These are phyloP conservation scores for Kluyveromyces marxianus DNA, from an alignment of 1,139 yeast species.

Conservation along the genomic window DNA sequence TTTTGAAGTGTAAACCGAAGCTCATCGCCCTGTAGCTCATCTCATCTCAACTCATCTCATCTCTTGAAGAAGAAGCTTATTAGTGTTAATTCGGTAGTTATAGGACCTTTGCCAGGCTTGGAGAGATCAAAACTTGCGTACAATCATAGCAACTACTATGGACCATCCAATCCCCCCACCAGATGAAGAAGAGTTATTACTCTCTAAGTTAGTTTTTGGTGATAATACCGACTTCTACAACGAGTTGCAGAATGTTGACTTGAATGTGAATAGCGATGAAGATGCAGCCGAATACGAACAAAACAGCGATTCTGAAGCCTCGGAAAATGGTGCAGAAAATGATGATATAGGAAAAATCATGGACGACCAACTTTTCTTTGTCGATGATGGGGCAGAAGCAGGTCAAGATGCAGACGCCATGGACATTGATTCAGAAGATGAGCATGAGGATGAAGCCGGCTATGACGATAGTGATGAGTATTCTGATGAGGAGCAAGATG, in stretches of 20 bases:
- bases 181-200: constrained; percentile 70
- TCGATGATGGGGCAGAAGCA: constrained; percentile 45
- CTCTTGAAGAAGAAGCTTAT: background rate
- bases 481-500: constrained; percentile 35
- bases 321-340: constrained; percentile 20
- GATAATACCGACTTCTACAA: constrained; percentile 72
- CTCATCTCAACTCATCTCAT: constrained; percentile 7
- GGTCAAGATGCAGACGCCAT: constrained; percentile 33
- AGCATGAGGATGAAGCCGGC: constrained; percentile 33
- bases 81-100: background rate
- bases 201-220: constrained; percentile 86
- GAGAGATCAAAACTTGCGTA: background rate
- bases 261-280: constrained; percentile 39
- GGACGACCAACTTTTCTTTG: constrained; percentile 60
- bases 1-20: background rate
- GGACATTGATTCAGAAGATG: constrained; percentile 34
- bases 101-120: background rate
- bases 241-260: constrained; percentile 50
- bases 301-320: constrained; percentile 31
- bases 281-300: constrained; percentile 28
- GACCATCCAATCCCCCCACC: constrained; percentile 45
- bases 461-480: constrained; percentile 26
- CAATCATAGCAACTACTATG: constrained; percentile 2
- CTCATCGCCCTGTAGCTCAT: background rate
- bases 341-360: constrained; percentile 29